Percentiles rank a stretch among this genome's conserved stretches.
Conservation (phyloP, 768 basidiomycete genomes). For the Lactarius psammicola region DNA sequence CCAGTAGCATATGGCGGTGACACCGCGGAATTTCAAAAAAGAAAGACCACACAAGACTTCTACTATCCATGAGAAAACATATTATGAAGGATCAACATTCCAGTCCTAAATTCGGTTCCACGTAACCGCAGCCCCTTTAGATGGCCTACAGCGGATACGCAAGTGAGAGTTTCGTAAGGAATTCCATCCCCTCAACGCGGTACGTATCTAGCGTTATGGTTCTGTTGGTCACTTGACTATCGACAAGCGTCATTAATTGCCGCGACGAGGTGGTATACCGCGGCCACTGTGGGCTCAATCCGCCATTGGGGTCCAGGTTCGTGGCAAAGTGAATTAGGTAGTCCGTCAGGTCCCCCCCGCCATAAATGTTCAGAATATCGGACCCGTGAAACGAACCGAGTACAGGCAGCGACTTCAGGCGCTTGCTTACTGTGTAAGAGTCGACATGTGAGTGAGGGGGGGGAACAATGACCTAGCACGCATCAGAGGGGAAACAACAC, state of each 20-base stretch:
- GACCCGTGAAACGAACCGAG: conserved; percentile 32
- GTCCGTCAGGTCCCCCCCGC: conserved; percentile 21
- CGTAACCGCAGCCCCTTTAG: background rate
- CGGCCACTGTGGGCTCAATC: conserved; percentile 21
- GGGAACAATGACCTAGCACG: no score
- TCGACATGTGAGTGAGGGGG: background rate
- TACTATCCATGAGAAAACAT: background rate
- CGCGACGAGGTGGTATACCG: conserved; percentile 15
- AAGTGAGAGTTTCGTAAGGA: conserved; percentile 14
- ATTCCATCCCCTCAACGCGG: conserved; percentile 17
- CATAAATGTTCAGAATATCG: conserved; percentile 19
- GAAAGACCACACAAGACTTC: background rate
- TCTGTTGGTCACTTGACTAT: background rate
- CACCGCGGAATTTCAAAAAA: no score
- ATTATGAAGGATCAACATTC: background rate
- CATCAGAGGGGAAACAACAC: background rate
- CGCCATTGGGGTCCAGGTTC: conserved; percentile 34
- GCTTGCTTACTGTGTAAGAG: conserved; percentile 36
- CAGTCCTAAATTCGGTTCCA: background rate
- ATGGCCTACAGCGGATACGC: background rate
- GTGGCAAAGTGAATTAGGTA: conserved; percentile 32
- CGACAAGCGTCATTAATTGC: conserved; percentile 24
- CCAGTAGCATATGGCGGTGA: no score
- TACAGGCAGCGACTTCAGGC: conserved; percentile 32
- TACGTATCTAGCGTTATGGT: conserved; percentile 29